Conservation (phyloP, 305 asterid genomes). For the Ajuga reptans region DNA sequence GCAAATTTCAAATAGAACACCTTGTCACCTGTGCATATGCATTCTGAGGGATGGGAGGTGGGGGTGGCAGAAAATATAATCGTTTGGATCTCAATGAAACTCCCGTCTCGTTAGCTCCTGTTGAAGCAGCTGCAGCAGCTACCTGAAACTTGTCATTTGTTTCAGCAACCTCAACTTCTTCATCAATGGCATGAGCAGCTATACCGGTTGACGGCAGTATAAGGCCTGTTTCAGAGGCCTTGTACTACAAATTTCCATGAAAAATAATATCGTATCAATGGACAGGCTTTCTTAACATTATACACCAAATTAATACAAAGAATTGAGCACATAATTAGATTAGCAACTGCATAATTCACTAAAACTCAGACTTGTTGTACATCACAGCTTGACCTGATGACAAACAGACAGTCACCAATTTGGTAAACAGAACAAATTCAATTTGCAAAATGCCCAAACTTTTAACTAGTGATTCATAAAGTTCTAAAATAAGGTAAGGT, state of each 20-base stretch:
- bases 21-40: conserved; percentile 45
- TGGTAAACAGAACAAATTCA: background rate
- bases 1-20: conserved; percentile 12
- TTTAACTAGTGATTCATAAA: background rate
- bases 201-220: conserved; percentile 63
- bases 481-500: background rate
- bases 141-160: conserved; percentile 40
- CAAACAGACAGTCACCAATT: background rate
- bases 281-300: background rate
- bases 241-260: conserved; percentile 35
- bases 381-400: background rate
- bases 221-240: conserved; percentile 36
- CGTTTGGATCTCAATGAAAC: conserved; percentile 22
- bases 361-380: background rate
- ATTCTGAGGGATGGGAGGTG: conserved; percentile 50
- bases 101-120: conserved; percentile 30
- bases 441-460: background rate
- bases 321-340: background rate
- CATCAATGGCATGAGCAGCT: conserved; percentile 78
- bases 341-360: background rate
- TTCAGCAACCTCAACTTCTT: conserved; percentile 57
- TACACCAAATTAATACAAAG: background rate
- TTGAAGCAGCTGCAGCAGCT: conserved; percentile 23
- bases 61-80: conserved; percentile 49
- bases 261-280: background rate